Conservation (phyloP, 2,329 filamentous ascomycete species). For the Paraphoma sp. region DNA sequence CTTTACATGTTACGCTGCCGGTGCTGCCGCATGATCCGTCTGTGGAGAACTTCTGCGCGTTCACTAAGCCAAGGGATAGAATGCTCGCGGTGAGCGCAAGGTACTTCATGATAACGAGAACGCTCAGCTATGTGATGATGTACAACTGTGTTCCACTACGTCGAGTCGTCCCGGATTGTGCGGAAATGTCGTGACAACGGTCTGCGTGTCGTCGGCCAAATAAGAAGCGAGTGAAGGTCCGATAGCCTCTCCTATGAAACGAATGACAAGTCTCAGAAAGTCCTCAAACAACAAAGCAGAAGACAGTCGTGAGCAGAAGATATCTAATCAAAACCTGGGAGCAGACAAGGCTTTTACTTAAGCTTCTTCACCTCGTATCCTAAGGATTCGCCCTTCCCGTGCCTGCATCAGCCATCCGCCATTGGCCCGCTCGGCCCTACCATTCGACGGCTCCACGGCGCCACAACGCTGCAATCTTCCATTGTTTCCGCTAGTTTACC, state of each 20-base stretch:
- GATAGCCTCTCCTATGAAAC: background rate
- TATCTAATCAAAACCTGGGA: too few relatives aligned
- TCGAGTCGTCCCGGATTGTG: too few relatives aligned
- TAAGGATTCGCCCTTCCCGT: slow-evolving; percentile 5
- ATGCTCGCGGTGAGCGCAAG: slow-evolving; percentile 23
- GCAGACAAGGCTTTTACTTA: background rate
- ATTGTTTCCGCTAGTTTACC: background rate
- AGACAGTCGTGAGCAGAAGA: background rate
- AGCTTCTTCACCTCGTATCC: background rate
- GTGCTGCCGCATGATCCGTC: slow-evolving; percentile 53
- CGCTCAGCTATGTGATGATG: background rate
- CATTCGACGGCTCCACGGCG: slow-evolving; percentile 1
- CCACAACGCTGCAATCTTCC: slow-evolving; percentile 2
- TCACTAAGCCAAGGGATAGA: slow-evolving; percentile 24
- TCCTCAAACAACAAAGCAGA: background rate
- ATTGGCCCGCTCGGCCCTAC: background rate
- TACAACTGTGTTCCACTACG: background rate
- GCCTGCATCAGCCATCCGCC: slow-evolving; percentile 10
- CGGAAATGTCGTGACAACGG: too few relatives aligned
- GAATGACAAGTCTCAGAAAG: background rate
- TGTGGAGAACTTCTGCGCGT: slow-evolving; percentile 43
- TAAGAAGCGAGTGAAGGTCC: background rate
- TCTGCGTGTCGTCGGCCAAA: too few relatives aligned
- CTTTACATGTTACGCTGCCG: slow-evolving; percentile 51
- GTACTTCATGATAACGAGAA: slow-evolving; percentile 19